These are phyloP conservation scores for Penicillium canariense DNA, from an alignment of 495 filamentous ascomycete genomes.

Conservation along the genomic window DNA sequence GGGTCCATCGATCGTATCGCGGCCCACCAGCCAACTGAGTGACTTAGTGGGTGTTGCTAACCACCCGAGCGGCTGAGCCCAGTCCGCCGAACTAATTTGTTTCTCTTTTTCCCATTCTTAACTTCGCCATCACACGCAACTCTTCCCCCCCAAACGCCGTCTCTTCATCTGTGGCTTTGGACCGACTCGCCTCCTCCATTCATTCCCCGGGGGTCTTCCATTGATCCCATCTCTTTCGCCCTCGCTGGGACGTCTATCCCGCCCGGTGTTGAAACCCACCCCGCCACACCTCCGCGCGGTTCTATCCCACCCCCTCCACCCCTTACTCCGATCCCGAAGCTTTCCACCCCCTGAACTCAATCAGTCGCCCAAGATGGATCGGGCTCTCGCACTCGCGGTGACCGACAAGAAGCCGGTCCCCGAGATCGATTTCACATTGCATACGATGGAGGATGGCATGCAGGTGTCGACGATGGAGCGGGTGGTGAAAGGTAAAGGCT, in stretches of 20 bases:
- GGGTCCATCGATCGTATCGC: neutral
- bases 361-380: conserved; percentile 37
- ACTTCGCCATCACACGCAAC: conserved; percentile 13
- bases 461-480: conserved; percentile 93
- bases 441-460: conserved; percentile 94
- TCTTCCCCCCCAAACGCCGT: conserved; percentile 2
- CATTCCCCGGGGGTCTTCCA: neutral
- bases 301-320: conserved; percentile 11
- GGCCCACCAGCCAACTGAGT: neutral
- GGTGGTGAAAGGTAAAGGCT: conserved; percentile 85
- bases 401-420: conserved; percentile 89
- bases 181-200: neutral
- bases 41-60: neutral
- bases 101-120: conserved; percentile 28
- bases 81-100: conserved; percentile 30
- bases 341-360: neutral
- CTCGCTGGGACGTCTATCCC: conserved; percentile 16
- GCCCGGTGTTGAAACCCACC: conserved; percentile 14
- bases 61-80: conserved; percentile 7
- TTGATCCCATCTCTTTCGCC: conserved; percentile 8
- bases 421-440: conserved; percentile 97
- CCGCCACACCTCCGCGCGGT: conserved; percentile 24
- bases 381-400: conserved; percentile 65
- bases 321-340: conserved; percentile 18
- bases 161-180: neutral